Base-by-base conservation (phyloP, 2,329 filamentous ascomycete genomes). In the Fusarium metavorans region DNA sequence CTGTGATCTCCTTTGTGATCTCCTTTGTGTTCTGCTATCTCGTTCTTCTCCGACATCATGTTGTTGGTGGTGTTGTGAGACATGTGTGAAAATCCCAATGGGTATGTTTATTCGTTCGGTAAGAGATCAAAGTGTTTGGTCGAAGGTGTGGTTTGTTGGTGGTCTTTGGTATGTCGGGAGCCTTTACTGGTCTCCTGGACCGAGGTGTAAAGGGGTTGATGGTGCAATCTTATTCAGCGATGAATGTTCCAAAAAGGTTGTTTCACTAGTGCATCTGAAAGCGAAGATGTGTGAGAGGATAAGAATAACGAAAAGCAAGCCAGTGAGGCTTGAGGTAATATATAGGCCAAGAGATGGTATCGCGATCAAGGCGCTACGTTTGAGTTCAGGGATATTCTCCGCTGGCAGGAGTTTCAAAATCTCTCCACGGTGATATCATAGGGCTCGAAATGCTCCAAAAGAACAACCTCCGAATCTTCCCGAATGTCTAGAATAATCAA, bases 361-460 rank as follows among this genome's bases (percentile, higher is more conserved):
- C 45, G 64, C 56, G 64, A 66, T 61, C n/a, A 66, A 66, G 41
- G 64, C 64, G 64, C 56, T n/a, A 66, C 60, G 23, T 61, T 61
- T 25, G 32, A 59, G 64, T 34, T 66, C 56, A 43, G 35, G 64
- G 56, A 52, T 66, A 43, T 60, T 43, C 64, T 54, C 43, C 39
- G 64, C 64, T 60, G 64, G 54, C 54, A 54, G 7, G 54, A 43
- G 64, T 66, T 66, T 66, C 43, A 66, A 54, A 62, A 66, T 66
- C 64, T 66, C 64, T 66, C 64, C 57, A 66, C 57, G 64, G 56
- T 66, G 64, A 66, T 54, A 61, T 66, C 64, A 66, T 66, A 54
- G 64, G 13, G 64, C 64, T 60, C 64, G 43, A 66, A 66, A 66
- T 66, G 43, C 43, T 66, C 64, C 34, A 61, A 61, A 66, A n/a